Evolutionary conservation across 805 yeast genomes (phyloP), one percentile per base, ranked within the genome.

Genomic region (Ogataea pignaliae): DNA sequence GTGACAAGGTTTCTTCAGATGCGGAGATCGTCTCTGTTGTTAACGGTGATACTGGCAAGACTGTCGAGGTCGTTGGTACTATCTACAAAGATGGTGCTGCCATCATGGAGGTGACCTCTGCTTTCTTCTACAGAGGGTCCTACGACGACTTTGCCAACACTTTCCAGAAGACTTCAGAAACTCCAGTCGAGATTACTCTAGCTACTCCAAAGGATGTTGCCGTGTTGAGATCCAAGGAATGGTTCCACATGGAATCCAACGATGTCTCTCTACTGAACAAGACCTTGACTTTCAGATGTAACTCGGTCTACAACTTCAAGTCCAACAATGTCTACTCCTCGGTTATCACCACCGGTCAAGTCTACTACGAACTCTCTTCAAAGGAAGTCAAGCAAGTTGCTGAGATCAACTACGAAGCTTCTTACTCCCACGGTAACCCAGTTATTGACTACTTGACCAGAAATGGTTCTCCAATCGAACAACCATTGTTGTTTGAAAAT

Each of bases 371-470:
- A 71, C 75, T 91, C 59, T 95, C 97, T 59, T 84, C 97, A 30
- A 89, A 86, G 70, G 97, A 90, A 71, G 73, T 86, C 45, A 73
- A 85, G 50, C 85, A 87, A 69, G 78, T 90, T 57, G 98, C 93
- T 63, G 71, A 79, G 51, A 86, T 90, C 47, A 81, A 78, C 48
- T 93, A 91, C 69, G 86, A 81, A 66, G 96, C 97, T 50, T 95
- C 91, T 52, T 83, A 79, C 61, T 86, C 97, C 39, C 90, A 81
- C 59, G 99, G 99, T 70, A 93, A 93, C 75, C 99, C 99, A 48
- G 99, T 93, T 43, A 78, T 87, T 52, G 98, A 93, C 65, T 93
- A 89, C 75, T 78, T 93, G 65, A 71, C 81, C 55, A 85, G 99
- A 75, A 81, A 87, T 64, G 99, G 98, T 62, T 78, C 82, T 48